phyloP scores from a whole-genome alignment of 345 rosid species.

The Brassica rapa region DNA sequence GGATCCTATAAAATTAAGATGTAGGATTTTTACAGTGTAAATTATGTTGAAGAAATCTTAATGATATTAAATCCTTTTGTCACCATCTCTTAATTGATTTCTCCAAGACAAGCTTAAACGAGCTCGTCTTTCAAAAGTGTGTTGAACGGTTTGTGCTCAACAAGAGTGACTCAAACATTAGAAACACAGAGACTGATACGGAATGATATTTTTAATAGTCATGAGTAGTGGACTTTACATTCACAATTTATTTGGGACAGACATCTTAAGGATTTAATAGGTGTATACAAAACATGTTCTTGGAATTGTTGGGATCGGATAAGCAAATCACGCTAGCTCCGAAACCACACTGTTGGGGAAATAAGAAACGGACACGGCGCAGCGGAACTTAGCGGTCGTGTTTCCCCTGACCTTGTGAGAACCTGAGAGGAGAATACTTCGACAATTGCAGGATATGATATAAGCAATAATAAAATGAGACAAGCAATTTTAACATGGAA shows the following conservation, averaged over 20 bases:
- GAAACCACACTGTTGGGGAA: too few relatives aligned
- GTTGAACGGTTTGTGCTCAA: background rate
- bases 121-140: background rate
- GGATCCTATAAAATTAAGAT: background rate
- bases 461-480: too few relatives aligned
- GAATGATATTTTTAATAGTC: background rate
- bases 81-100: background rate
- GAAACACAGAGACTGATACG: background rate
- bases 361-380: too few relatives aligned
- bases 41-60: background rate
- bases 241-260: background rate
- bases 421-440: too few relatives aligned
- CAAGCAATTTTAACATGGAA: too few relatives aligned
- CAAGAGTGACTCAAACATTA: background rate
- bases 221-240: background rate
- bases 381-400: too few relatives aligned
- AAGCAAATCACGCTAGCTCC: too few relatives aligned
- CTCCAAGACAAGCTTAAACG: background rate
- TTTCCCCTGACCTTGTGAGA: too few relatives aligned
- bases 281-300: background rate
- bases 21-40: background rate
- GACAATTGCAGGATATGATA: too few relatives aligned
- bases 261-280: background rate
- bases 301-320: too few relatives aligned
- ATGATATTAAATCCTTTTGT: background rate